Conservation (phyloP, 1,139 yeast species). For the Debaryomyces fabryi region DNA sequence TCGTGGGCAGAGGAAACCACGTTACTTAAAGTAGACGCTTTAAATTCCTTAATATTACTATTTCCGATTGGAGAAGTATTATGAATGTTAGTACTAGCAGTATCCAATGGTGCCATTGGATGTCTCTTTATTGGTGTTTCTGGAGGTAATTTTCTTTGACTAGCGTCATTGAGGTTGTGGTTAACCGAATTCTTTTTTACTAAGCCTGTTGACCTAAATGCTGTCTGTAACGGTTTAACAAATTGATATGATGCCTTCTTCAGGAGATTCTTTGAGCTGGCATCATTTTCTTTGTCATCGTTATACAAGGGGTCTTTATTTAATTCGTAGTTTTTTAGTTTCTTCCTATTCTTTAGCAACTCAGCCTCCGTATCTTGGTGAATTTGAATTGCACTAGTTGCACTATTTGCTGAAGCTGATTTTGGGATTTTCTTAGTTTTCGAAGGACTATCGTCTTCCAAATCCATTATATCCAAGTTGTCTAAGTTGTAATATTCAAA, state of each 20-base stretch:
- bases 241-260: conserved; percentile 55
- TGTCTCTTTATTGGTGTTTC: conserved; percentile 82
- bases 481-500: conserved; percentile 33
- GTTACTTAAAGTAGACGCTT: conserved; percentile 18
- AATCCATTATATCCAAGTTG: conserved; percentile 33
- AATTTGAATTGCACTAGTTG: conserved; percentile 17
- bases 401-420: conserved; percentile 15
- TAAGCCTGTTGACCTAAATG: conserved; percentile 76
- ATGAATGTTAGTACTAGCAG: conserved; percentile 22
- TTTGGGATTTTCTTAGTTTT: conserved; percentile 35
- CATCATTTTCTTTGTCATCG: conserved; percentile 43
- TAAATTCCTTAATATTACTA: conserved; percentile 17
- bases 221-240: conserved; percentile 84
- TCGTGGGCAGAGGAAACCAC: conserved; percentile 25
- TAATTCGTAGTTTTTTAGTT: conserved; percentile 10
- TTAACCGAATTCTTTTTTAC: conserved; percentile 65
- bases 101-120: conserved; percentile 39
- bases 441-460: conserved; percentile 34
- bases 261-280: conserved; percentile 23
- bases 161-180: conserved; percentile 19
- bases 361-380: conserved; percentile 21
- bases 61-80: conserved; percentile 10
- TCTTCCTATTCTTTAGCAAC: conserved; percentile 9
- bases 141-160: conserved; percentile 50
- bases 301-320: conserved; percentile 1